Evolutionary conservation across 2,329 filamentous ascomycete species (phyloP), one percentile per base, ranked within the genome.

Genomic region (Ramularia endophylla): DNA sequence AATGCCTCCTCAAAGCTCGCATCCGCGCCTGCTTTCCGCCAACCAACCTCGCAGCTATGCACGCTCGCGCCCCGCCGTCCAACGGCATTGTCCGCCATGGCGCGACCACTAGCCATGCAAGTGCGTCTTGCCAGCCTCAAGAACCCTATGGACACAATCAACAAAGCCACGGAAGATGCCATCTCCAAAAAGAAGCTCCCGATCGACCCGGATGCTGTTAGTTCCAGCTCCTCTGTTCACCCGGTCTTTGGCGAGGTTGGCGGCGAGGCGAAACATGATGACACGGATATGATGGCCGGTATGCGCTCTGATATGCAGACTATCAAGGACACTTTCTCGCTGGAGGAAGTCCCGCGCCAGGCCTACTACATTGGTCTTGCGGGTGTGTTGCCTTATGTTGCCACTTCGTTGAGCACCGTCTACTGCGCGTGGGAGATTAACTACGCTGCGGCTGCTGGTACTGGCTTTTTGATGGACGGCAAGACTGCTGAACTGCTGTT

Each of bases 361-460:
- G 70, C 71, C n/a, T 69, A 68, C 54, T 65, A 64, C 48, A 65
- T 74, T 45, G 71, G 71, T 35, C 59, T 73, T 46, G 70, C 71
- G n/a, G 71, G 71, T 49, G 69, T 72, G 2, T 50, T 74, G 12
- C 71, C 71, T 3, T 95, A 95, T 65, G 71, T 94, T 8, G 85
- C 75, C 30, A 95, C 89, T 4, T 94, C 88, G 0, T 59, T 89
- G 3, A 79, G 85, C 25, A 95, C 89, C 1, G 75, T 94, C 40
- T 88, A 81, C 61, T 80, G 94, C 28, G 80, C 86, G 2, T 94
- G 82, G 75, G 81, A 92, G 57, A 79, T 94, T 51, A 89, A 87
- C 61, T 80, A 83, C 47, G 69, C 77, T 1, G 73, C 77, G 1
- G 67, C 70, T 12, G 68, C 70, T 6, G 86, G 85, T 22, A 70